Conservation (phyloP, 148 eudicot species). For the Rhododendron vialii region DNA sequence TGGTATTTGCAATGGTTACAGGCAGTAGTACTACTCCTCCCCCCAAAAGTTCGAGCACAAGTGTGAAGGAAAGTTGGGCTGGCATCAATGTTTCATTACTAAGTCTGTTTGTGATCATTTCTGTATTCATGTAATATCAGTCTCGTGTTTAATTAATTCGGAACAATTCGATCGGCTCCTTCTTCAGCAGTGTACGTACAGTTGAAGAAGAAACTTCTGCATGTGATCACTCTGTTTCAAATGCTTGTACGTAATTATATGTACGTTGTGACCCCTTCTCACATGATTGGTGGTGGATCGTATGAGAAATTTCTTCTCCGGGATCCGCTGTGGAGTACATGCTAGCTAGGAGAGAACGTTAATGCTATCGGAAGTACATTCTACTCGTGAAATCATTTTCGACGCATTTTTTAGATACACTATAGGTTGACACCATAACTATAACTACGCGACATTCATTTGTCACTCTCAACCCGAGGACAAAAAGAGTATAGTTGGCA, state of each 20-base stretch:
- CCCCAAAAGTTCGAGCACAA: constrained; percentile 2
- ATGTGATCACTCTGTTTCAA: neutral
- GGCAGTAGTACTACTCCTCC: neutral
- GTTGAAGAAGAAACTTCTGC: neutral
- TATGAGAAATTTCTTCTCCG: neutral
- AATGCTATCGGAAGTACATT: no score
- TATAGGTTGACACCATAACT: no score
- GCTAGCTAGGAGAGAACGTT: no score
- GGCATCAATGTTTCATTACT: neutral
- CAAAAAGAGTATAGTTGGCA: no score
- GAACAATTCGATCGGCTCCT: neutral
- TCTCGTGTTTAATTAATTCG: neutral
- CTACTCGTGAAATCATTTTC: no score
- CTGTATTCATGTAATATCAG: neutral
- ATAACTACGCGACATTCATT: no score
- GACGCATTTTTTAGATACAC: no score
- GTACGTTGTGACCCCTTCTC: neutral
- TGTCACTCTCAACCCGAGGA: no score
- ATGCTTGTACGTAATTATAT: neutral
- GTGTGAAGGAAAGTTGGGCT: neutral
- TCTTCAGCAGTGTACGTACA: neutral
- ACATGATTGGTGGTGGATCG: neutral
- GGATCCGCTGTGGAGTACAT: neutral
- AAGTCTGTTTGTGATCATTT: neutral
- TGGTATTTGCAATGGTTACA: neutral